A percentile compares a stretch with the other conserved stretches of the same genome.
Evolutionary conservation across 192 early-diverging fungal species (phyloP).

Genomic region (Coemansia asiatica): DNA sequence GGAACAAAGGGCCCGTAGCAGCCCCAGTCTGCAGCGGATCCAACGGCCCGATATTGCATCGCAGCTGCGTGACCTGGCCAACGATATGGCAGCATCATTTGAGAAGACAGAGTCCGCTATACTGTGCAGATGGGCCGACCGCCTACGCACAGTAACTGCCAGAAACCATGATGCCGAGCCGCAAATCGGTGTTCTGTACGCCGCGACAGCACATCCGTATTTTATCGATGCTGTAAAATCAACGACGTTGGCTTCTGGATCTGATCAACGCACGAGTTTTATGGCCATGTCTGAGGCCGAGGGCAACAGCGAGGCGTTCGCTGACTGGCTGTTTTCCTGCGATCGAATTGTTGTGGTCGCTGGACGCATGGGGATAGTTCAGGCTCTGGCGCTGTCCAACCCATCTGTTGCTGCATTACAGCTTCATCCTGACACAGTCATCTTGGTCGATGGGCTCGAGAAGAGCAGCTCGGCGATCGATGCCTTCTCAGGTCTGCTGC

Average conservation of each 20-base stretch:
- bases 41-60: background rate
- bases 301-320: constrained; percentile 12
- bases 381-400: constrained; percentile 7
- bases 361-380: constrained; percentile 13
- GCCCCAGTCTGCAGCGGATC: too few relatives aligned
- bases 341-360: constrained; percentile 28
- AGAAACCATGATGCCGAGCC: background rate
- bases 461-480: background rate
- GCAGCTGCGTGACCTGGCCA: constrained; percentile 26
- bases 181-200: constrained; percentile 25
- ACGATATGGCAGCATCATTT: constrained; percentile 14
- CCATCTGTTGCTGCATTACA: constrained; percentile 16
- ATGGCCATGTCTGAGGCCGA: constrained; percentile 12
- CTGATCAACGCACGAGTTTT: too few relatives aligned
- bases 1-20: background rate
- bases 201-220: background rate
- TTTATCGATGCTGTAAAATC: background rate
- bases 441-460: constrained; percentile 22
- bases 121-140: constrained; percentile 25
- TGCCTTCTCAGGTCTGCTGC: constrained; percentile 20
- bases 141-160: constrained; percentile 7
- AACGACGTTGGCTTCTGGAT: background rate
- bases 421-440: constrained; percentile 16
- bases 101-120: constrained; percentile 7
- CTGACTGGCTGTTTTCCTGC: constrained; percentile 37